phyloP scores from a whole-genome alignment of 352 stramenopile genomes.

The Globisporangium paroecandrum region DNA sequence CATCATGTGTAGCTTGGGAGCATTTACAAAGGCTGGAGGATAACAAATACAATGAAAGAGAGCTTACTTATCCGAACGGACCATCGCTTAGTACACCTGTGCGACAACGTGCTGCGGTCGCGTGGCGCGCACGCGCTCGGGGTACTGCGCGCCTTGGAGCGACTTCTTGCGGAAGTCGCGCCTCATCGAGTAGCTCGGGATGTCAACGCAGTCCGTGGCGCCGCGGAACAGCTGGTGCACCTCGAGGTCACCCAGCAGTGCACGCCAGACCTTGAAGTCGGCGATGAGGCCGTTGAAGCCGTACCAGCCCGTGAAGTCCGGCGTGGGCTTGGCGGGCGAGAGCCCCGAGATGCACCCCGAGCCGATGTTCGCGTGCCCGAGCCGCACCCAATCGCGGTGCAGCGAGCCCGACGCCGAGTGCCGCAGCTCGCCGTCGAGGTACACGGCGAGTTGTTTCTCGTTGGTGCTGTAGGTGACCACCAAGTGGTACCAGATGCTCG shows the following conservation, averaged over 20 bases:
- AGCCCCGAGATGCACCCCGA: slow-evolving; percentile 62
- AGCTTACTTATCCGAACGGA: neutral
- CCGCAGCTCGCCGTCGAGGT: slow-evolving; percentile 59
- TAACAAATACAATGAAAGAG: neutral
- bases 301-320: slow-evolving; percentile 67
- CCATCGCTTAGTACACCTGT: slow-evolving; percentile 38
- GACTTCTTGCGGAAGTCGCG: slow-evolving; percentile 28
- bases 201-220: slow-evolving; percentile 42
- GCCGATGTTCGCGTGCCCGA: slow-evolving; percentile 54
- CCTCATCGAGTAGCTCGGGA: slow-evolving; percentile 50
- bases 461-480: slow-evolving; percentile 40
- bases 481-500: slow-evolving; percentile 69
- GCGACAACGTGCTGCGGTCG: slow-evolving; percentile 60
- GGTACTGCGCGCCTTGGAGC: slow-evolving; percentile 24
- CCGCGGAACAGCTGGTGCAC: slow-evolving; percentile 67
- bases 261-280: slow-evolving; percentile 53
- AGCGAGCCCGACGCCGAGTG: slow-evolving; percentile 33
- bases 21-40: neutral
- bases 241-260: slow-evolving; percentile 40
- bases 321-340: slow-evolving; percentile 41
- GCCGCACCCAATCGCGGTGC: slow-evolving; percentile 41
- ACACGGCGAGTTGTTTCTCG: slow-evolving; percentile 32
- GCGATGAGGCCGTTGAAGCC: slow-evolving; percentile 65
- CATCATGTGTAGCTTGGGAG: neutral
- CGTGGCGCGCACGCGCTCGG: slow-evolving; percentile 45